Conservation (phyloP, 164 flowering plant genomes). For the Buxus sempervirens region DNA sequence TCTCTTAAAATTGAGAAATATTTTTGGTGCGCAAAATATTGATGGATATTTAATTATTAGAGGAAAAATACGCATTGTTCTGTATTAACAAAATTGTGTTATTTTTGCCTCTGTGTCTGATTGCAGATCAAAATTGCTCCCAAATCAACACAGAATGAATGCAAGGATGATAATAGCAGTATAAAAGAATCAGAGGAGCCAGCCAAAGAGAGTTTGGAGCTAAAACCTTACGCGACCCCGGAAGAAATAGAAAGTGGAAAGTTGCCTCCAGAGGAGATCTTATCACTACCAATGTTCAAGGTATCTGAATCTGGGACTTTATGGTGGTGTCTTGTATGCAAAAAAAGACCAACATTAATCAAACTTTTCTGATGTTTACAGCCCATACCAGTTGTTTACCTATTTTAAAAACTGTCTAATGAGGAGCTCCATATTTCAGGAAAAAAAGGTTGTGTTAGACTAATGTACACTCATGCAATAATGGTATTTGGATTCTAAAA, state of each 20-base stretch:
- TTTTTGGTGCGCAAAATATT: not conserved
- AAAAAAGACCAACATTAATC: not conserved
- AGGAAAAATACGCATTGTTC: too few relatives aligned
- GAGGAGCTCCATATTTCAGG: not conserved
- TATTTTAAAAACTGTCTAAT: not conserved
- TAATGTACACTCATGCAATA: too few relatives aligned
- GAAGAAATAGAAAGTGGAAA: slow-evolving; percentile 74
- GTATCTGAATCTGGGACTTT: slow-evolving; percentile 27
- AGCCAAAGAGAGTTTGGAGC: slow-evolving; percentile 26
- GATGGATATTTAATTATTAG: too few relatives aligned
- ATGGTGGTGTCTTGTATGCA: not conserved
- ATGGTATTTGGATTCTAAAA: too few relatives aligned
- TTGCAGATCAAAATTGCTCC: slow-evolving; percentile 79
- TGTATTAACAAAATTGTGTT: too few relatives aligned
- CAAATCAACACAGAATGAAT: slow-evolving; percentile 43
- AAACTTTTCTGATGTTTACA: not conserved
- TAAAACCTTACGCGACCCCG: slow-evolving; percentile 45
- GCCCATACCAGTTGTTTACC: not conserved
- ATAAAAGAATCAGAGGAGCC: slow-evolving; percentile 31
- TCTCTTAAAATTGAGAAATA: not conserved
- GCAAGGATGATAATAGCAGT: slow-evolving; percentile 28
- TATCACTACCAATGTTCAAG: slow-evolving; percentile 98
- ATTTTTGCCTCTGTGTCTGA: not conserved
- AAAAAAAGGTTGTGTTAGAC: too few relatives aligned
- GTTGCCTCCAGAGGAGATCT: slow-evolving; percentile 89